Percentiles rank a stretch among this genome's conserved stretches.
Conservation (phyloP, 2,329 filamentous ascomycete genomes). For the Trichothecium roseum region DNA sequence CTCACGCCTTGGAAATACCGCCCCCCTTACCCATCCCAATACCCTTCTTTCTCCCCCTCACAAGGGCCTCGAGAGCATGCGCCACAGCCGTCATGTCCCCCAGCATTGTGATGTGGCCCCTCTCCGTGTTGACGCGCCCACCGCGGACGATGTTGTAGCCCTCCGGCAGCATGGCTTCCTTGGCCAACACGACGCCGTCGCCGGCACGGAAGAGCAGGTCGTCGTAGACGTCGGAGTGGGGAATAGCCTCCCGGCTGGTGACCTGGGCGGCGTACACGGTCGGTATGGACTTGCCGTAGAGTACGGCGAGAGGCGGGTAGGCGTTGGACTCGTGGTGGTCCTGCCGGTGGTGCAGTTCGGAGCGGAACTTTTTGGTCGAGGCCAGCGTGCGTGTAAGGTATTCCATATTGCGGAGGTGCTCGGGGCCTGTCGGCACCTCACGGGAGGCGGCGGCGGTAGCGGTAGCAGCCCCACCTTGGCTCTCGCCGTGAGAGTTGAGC, state of each 20-base stretch:
- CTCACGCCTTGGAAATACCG: too few species aligned
- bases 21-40: conserved; percentile 49
- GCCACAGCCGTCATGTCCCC: conserved; percentile 79
- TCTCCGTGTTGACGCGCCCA: conserved; percentile 67
- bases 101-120: conserved; percentile 79
- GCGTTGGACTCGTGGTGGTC: conserved; percentile 51
- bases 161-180: conserved; percentile 72
- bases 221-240: conserved; percentile 69
- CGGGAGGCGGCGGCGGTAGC: conserved; percentile 10
- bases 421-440: conserved; percentile 13
- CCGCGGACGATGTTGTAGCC: conserved; percentile 67
- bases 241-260: conserved; percentile 60
- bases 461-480: neutral
- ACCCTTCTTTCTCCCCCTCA: conserved; percentile 57
- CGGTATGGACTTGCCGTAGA: conserved; percentile 80
- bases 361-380: conserved; percentile 64
- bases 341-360: conserved; percentile 55
- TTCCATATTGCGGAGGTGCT: conserved; percentile 27
- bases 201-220: conserved; percentile 78
- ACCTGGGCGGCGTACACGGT: conserved; percentile 79
- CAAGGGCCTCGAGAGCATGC: conserved; percentile 57
- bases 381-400: conserved; percentile 70
- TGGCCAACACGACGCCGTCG: conserved; percentile 80
- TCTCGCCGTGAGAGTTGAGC: neutral
- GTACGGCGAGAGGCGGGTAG: conserved; percentile 73